Evolutionary conservation across 192 early-diverging fungal species (phyloP), one percentile per base, ranked within the genome.

Genomic region (Linnemannia hyalina): DNA sequence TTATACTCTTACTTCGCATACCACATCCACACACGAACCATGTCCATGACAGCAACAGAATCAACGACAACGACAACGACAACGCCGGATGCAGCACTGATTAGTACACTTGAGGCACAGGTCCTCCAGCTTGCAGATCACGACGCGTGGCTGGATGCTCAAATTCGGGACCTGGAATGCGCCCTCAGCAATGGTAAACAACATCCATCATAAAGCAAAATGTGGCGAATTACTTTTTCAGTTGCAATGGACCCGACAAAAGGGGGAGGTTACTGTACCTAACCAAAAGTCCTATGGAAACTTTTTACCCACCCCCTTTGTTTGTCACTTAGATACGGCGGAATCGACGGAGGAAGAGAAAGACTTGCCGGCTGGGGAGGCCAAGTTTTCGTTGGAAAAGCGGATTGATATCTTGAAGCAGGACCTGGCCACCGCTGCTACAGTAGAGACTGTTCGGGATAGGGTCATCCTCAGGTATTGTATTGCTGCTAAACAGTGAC

Each of bases 141-240:
- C 69, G 83, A 86, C 22, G 75, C 78, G 44, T 86, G 83, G 83
- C 70, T 86, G 6, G 83, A 86, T 73, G 74, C 78, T 29, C 83
- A 86, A 63, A 86, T 86, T 80, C 52, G 63, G 36, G 83, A 86
- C 23, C 47, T 86, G 70, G 78, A 86, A 72, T 80, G 74, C 68
- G 83, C 79, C 16, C 54, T 42, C 22, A 52, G 52, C 18, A 41
- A 84, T 52, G 82, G 82, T 84, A 68, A 32, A 15, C 22, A 32
- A 40, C 68, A 32, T 18, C 13, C 4, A n/a, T 16, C 6, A 40
- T 6, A 38, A 70, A 20, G 15, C 13, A 1, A 23, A 23, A 29
- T 10, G 35, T 29, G 32, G 0, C 44, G 44, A 46, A 46, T 11
- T 52, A 16, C 49, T 22, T 1, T 1, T 52, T 18, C 18, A 16